Percentiles rank a stretch among this genome's conserved stretches.
Conservation (phyloP, 1,139 yeast genomes). For the Pichia sp. region DNA sequence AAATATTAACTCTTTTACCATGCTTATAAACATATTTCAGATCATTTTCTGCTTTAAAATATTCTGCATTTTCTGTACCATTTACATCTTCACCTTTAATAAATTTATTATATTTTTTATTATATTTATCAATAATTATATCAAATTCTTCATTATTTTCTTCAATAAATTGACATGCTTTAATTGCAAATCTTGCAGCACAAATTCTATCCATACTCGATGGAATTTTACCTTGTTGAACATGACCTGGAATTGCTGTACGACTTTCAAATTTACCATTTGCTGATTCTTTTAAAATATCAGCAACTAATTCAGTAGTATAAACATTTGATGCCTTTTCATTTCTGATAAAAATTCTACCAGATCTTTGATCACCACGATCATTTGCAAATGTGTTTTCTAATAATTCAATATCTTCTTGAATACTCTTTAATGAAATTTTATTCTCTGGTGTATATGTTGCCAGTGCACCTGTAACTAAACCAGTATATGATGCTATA, state of each 20-base stretch:
- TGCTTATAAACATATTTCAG: constrained; percentile 27
- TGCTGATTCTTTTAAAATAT: constrained; percentile 61
- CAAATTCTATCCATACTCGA: constrained; percentile 70
- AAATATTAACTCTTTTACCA: constrained; percentile 25
- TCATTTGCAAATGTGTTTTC: constrained; percentile 65
- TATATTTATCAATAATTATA: constrained; percentile 21
- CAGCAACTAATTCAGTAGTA: constrained; percentile 60
- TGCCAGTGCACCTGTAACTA: constrained; percentile 88
- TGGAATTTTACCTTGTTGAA: constrained; percentile 79
- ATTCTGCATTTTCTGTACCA: constrained; percentile 28
- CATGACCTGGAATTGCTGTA: constrained; percentile 79
- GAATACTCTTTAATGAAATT: constrained; percentile 63
- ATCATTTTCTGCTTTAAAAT: constrained; percentile 29
- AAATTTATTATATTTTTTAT: background rate
- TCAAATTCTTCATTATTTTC: constrained; percentile 26
- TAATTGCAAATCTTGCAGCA: constrained; percentile 65
- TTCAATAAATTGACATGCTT: constrained; percentile 66
- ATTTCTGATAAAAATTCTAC: constrained; percentile 64
- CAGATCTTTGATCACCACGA: constrained; percentile 75
- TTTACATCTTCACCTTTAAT: background rate
- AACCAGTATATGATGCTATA: constrained; percentile 82
- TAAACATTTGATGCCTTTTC: constrained; percentile 66
- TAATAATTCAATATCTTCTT: constrained; percentile 68
- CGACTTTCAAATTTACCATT: constrained; percentile 65
- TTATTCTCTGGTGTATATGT: constrained; percentile 91